phyloP scores from a whole-genome alignment of 2,329 filamentous ascomycete genomes.

The Didymellaceae sp. region DNA sequence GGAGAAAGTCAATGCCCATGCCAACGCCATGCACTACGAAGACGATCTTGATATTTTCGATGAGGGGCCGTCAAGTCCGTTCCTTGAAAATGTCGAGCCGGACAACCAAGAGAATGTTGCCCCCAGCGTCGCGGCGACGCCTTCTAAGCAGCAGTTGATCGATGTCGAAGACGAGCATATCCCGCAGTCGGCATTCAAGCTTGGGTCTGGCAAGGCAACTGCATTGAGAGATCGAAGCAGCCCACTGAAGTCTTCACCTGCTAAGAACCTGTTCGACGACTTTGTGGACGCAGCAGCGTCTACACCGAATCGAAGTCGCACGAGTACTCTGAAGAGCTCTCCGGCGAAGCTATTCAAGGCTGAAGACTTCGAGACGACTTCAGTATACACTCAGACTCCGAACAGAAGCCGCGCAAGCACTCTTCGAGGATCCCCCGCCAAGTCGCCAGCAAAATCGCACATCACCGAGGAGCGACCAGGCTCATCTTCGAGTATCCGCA shows the following conservation, averaged over 20 bases:
- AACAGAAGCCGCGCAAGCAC: conserved; percentile 10
- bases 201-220: conserved; percentile 39
- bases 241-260: conserved; percentile 39
- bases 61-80: conserved; percentile 56
- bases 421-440: conserved; percentile 4
- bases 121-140: conserved; percentile 26
- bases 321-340: conserved; percentile 36
- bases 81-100: conserved; percentile 53
- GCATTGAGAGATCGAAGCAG: conserved; percentile 38
- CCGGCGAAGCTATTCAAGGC: conserved; percentile 28
- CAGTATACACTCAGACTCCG: conserved; percentile 12
- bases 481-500: conserved; percentile 35
- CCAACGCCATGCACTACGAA: conserved; percentile 27
- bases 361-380: conserved; percentile 11
- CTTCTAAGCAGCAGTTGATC: conserved; percentile 29
- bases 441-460: conserved; percentile 26
- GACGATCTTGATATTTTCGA: conserved; percentile 49
- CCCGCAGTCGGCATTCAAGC: conserved; percentile 42
- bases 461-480: conserved; percentile 28
- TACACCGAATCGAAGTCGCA: conserved; percentile 12
- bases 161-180: conserved; percentile 32
- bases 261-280: conserved; percentile 38
- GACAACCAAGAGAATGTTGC: conserved; percentile 46
- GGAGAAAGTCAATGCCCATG: conserved; percentile 37
- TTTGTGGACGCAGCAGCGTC: conserved; percentile 28